A percentile compares a stretch with the other conserved stretches of the same genome.
Conservation (phyloP, 441 rosid genomes). For the Euphorbia celastroides region DNA sequence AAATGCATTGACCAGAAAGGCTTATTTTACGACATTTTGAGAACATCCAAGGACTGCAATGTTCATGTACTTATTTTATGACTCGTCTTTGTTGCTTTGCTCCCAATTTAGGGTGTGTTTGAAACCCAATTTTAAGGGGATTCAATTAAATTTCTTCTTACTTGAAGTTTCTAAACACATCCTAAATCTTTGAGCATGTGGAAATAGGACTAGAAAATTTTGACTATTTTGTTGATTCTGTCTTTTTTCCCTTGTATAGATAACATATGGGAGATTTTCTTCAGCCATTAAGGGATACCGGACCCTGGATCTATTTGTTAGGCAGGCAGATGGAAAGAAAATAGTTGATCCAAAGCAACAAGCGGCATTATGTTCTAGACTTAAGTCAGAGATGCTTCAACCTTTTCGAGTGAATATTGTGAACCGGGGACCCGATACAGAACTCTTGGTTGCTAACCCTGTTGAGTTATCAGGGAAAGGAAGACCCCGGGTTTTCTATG, state of each 20-base stretch:
- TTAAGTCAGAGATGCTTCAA: slow-evolving; percentile 77
- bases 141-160: too few relatives aligned
- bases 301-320: slow-evolving; percentile 66
- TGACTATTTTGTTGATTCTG: slow-evolving; percentile 11
- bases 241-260: slow-evolving; percentile 34
- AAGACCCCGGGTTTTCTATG: slow-evolving; percentile 81
- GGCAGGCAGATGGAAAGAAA: slow-evolving; percentile 64
- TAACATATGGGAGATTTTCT: slow-evolving; percentile 71
- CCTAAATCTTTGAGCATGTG: too few relatives aligned
- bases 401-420: slow-evolving; percentile 70
- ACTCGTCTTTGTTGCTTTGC: not conserved
- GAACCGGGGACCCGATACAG: slow-evolving; percentile 78
- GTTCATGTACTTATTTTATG: slow-evolving; percentile 41
- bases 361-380: slow-evolving; percentile 40
- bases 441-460: slow-evolving; percentile 84
- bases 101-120: not conserved
- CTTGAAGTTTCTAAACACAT: too few relatives aligned
- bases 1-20: slow-evolving; percentile 70
- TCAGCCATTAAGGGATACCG: slow-evolving; percentile 43
- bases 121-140: too few relatives aligned
- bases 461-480: slow-evolving; percentile 81
- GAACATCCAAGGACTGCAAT: slow-evolving; percentile 76
- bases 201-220: slow-evolving; percentile 8
- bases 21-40: slow-evolving; percentile 68
- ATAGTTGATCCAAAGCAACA: slow-evolving; percentile 60